Evolutionary conservation across 768 basidiomycete genomes (phyloP).

Genomic region (Xanthoconium purpureum): DNA sequence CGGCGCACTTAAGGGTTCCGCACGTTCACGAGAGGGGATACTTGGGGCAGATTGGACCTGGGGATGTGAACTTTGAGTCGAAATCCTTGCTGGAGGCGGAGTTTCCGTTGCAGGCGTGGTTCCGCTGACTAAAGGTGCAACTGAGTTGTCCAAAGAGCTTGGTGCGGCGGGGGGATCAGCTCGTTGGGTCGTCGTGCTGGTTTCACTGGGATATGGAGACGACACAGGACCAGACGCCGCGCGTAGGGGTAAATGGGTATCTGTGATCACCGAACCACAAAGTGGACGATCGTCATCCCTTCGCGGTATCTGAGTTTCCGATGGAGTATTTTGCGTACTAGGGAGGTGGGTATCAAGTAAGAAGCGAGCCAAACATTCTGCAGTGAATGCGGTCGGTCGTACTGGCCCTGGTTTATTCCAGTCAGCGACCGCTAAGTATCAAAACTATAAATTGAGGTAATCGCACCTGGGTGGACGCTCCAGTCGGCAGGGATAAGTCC

Average conservation of each 20-base stretch:
- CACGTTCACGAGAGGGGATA: no score
- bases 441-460: no score
- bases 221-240: background rate
- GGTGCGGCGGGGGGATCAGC: background rate
- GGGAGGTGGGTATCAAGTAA: background rate
- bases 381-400: background rate
- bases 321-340: background rate
- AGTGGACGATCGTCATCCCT: background rate
- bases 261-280: background rate
- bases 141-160: no score
- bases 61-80: background rate
- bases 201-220: background rate
- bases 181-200: background rate
- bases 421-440: no score
- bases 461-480: slow-evolving; percentile 7
- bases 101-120: background rate
- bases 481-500: slow-evolving; percentile 9
- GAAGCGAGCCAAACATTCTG: slow-evolving; percentile 2
- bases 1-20: no score
- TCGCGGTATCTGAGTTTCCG: background rate
- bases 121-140: no score
- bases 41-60: no score
- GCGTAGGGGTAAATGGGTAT: background rate
- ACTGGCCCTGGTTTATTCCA: background rate
- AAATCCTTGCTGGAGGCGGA: background rate